Percentiles rank a stretch among this genome's conserved stretches.
Conservation (phyloP, 2,329 filamentous ascomycete species). For the Fusarium coffeatum region DNA sequence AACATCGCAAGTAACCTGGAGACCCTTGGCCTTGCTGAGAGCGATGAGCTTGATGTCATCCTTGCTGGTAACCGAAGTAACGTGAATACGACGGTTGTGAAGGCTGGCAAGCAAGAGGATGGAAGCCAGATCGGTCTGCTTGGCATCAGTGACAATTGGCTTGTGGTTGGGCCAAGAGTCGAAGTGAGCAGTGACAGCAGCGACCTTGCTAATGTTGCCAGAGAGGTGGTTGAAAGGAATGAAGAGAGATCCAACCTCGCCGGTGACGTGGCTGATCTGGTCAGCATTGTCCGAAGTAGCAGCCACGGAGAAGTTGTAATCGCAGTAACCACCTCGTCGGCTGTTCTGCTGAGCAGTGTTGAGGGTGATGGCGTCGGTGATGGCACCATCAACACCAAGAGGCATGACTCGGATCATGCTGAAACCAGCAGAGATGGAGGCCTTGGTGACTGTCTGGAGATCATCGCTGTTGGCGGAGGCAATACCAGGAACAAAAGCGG, state of each 20-base stretch:
- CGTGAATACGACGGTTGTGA: constrained; percentile 81
- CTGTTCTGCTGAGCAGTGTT: constrained; percentile 78
- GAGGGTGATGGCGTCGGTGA: constrained; percentile 78
- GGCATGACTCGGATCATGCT: constrained; percentile 86
- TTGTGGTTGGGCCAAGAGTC: constrained; percentile 81
- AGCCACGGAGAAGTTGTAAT: constrained; percentile 83
- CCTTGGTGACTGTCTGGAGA: constrained; percentile 76
- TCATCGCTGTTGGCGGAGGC: constrained; percentile 73
- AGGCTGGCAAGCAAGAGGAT: constrained; percentile 81
- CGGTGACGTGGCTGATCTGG: constrained; percentile 77
- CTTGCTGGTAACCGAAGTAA: constrained; percentile 81
- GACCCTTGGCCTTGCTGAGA: constrained; percentile 82
- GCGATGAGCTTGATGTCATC: constrained; percentile 83
- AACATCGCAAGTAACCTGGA: constrained; percentile 85
- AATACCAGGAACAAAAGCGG: constrained; percentile 82
- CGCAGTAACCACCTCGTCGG: constrained; percentile 75
- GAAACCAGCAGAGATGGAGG: constrained; percentile 80
- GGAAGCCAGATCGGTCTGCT: constrained; percentile 83
- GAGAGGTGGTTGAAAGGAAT: constrained; percentile 86
- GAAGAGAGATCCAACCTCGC: constrained; percentile 82
- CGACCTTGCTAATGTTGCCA: constrained; percentile 86
- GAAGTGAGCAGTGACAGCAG: constrained; percentile 82
- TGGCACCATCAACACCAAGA: constrained; percentile 76
- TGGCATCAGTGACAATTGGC: constrained; percentile 84
- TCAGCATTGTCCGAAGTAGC: constrained; percentile 79